These are phyloP conservation scores for Blastomyces parvus DNA, from an alignment of 2,329 filamentous ascomycete genomes.

Conservation along the genomic window DNA sequence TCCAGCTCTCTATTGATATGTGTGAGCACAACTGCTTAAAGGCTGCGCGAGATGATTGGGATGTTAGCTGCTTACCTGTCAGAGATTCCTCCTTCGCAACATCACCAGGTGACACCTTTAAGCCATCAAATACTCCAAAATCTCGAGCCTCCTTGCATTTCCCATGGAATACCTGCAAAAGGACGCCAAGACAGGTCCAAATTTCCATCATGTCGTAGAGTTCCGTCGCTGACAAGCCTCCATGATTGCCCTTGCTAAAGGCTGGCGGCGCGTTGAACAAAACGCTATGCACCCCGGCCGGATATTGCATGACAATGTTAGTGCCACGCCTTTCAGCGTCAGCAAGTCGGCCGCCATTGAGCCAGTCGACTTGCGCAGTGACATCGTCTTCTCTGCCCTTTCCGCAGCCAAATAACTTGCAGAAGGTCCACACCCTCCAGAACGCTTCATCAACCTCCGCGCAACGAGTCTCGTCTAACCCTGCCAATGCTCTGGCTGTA, in stretches of 20 bases:
- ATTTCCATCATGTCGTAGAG: conserved; percentile 57
- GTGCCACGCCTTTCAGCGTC: conserved; percentile 38
- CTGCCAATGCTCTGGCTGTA: conserved; percentile 46
- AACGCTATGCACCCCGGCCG: conserved; percentile 44
- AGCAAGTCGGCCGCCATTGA: conserved; percentile 48
- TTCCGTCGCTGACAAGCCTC: conserved; percentile 46
- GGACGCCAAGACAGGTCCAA: conserved; percentile 51
- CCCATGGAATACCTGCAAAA: conserved; percentile 48
- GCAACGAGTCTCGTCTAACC: conserved; percentile 37
- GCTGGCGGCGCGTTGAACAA: conserved; percentile 47
- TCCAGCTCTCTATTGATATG: conserved; percentile 47
- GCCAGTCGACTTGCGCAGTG: conserved; percentile 53
- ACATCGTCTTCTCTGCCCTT: conserved; percentile 52
- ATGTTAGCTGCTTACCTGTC: conserved; percentile 37
- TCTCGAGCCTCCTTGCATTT: conserved; percentile 46
- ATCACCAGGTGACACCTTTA: conserved; percentile 39
- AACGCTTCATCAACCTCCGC: conserved; percentile 51
- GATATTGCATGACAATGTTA: conserved; percentile 41
- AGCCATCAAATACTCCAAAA: conserved; percentile 48
- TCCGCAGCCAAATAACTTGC: conserved; percentile 51
- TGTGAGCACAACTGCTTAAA: conserved; percentile 14
- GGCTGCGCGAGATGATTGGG: background rate
- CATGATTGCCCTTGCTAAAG: conserved; percentile 49
- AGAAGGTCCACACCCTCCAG: conserved; percentile 59
- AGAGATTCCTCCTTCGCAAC: conserved; percentile 40